These are phyloP conservation scores for Botryotinia convoluta DNA, from an alignment of 2,329 filamentous ascomycete genomes.

Conservation along the genomic window DNA sequence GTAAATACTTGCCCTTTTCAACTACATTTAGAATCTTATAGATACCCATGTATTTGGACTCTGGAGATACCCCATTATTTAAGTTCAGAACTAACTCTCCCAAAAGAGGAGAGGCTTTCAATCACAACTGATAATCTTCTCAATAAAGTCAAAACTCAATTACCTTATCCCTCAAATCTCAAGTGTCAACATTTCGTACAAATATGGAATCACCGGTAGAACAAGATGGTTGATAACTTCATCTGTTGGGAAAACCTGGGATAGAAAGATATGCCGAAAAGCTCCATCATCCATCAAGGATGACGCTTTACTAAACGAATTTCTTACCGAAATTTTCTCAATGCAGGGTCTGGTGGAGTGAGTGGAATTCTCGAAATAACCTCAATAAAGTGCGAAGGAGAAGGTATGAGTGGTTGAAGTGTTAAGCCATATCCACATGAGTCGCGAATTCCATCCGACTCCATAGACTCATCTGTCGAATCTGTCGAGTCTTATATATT, in stretches of 20 bases:
- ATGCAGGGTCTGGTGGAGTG: constrained; percentile 7
- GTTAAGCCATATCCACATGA: neutral
- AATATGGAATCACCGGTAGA: neutral
- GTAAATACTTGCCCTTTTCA: neutral
- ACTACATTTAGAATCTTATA: neutral
- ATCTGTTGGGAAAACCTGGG: neutral
- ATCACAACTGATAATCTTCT: neutral
- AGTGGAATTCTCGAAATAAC: constrained; percentile 5
- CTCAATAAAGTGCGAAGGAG: neutral
- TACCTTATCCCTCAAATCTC: neutral
- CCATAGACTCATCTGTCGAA: neutral
- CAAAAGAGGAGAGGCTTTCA: neutral
- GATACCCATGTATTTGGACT: neutral
- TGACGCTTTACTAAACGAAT: neutral
- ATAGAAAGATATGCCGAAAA: constrained; percentile 7
- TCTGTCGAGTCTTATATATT: neutral
- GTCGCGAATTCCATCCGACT: neutral
- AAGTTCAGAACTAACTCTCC: neutral
- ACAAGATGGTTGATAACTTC: neutral
- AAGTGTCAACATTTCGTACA: neutral
- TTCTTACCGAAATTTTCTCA: constrained; percentile 3
- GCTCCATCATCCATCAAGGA: neutral
- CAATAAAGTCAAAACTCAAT: neutral
- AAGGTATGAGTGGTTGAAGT: neutral
- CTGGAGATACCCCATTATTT: neutral